Evolutionary conservation across 176 grass and related monocot species (phyloP).

Genomic region (Sorghum bicolor): Sorghum_bicolor_NCBIv3 NC_012871.2:15577001-15577500

Average conservation of each 20-base stretch:
- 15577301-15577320: no score
- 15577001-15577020: background rate
- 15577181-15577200: background rate
- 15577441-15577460: no score
- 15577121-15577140: background rate
- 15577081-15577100: background rate
- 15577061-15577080: background rate
- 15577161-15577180: background rate
- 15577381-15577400: no score
- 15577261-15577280: background rate
- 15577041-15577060: background rate
- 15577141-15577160: background rate
- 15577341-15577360: no score
- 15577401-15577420: no score
- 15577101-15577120: background rate
- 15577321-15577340: no score
- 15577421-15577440: no score
- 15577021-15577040: background rate
- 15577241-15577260: background rate
- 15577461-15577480: no score
- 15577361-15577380: no score
- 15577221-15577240: background rate
- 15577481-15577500: no score
- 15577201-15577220: background rate
- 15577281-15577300: no score